Percentiles rank a stretch among this genome's conserved stretches.
These are phyloP conservation scores for Allantophomopsis cytisporea DNA, from an alignment of 2,329 filamentous ascomycete genomes.

Conservation along the genomic window DNA sequence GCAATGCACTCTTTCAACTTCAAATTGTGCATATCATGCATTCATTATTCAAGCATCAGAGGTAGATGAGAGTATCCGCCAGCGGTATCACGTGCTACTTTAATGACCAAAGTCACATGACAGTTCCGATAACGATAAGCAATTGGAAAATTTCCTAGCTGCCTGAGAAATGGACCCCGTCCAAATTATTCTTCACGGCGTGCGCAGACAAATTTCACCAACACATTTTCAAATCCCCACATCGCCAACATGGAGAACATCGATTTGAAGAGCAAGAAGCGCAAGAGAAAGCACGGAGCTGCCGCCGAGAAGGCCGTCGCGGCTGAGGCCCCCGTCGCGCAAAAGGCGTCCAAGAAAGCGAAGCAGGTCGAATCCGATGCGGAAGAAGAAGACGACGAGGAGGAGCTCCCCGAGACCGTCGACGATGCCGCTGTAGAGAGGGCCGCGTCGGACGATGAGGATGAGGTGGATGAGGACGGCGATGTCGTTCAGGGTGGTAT, in stretches of 20 bases:
- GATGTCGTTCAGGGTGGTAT: conserved; percentile 6
- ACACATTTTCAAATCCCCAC: too few relatives aligned
- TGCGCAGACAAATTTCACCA: too few relatives aligned
- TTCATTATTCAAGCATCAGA: too few relatives aligned
- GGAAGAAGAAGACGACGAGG: conserved; percentile 14
- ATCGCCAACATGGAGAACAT: conserved; percentile 9
- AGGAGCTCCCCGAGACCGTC: conserved; percentile 6
- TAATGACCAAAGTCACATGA: too few relatives aligned
- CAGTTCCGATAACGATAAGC: too few relatives aligned
- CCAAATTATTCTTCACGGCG: too few relatives aligned
- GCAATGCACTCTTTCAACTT: too few relatives aligned
- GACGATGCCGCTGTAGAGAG: conserved; percentile 20
- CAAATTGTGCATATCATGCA: too few relatives aligned
- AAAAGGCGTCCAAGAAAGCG: conserved; percentile 18
- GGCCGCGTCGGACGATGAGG: conserved; percentile 16
- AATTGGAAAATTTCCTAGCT: too few relatives aligned
- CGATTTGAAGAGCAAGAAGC: conserved; percentile 17
- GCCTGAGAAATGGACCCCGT: too few relatives aligned
- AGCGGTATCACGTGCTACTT: too few relatives aligned
- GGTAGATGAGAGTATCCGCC: too few relatives aligned
- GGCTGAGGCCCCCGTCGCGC: conserved; percentile 7
- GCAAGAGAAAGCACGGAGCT: conserved; percentile 18
- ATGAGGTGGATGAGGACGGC: conserved; percentile 11
- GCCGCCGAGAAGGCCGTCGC: conserved; percentile 5
- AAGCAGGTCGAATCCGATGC: conserved; percentile 19